Evolutionary conservation across 192 early-diverging fungal genomes (phyloP).

Genomic region (Rhizophagus clarus): DNA sequence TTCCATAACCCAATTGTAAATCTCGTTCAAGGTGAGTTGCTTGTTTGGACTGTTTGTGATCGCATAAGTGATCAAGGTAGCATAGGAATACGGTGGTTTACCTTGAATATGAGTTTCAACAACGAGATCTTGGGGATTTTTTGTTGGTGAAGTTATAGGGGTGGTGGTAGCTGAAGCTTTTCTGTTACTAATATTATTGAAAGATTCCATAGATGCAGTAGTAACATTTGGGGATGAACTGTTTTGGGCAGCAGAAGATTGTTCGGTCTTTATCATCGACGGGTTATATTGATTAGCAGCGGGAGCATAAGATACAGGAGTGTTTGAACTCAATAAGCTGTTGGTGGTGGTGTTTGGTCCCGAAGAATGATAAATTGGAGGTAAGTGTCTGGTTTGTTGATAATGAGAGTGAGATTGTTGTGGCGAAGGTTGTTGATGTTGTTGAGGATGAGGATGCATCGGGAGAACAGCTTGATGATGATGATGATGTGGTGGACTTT

Average conservation of each 20-base stretch:
- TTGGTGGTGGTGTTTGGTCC: neutral
- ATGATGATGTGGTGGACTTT: slow-evolving; percentile 7
- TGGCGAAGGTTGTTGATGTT: slow-evolving; percentile 5
- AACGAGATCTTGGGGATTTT: slow-evolving; percentile 33
- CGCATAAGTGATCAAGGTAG: slow-evolving; percentile 80
- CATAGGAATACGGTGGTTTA: slow-evolving; percentile 86
- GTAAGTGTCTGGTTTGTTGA: neutral
- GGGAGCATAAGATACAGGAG: neutral
- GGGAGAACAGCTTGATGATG: neutral
- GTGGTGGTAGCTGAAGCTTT: slow-evolving; percentile 5
- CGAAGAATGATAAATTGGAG: neutral
- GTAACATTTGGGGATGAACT: slow-evolving; percentile 8
- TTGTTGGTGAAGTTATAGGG: slow-evolving; percentile 23
- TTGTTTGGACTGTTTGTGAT: slow-evolving; percentile 67
- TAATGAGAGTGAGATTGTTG: slow-evolving; percentile 18
- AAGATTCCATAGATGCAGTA: neutral
- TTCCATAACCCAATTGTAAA: slow-evolving; percentile 81
- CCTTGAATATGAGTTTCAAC: slow-evolving; percentile 27
- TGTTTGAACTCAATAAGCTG: neutral
- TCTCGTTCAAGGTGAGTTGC: slow-evolving; percentile 80
- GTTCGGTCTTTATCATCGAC: neutral
- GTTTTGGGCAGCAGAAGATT: neutral
- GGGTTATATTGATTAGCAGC: neutral
- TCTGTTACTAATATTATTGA: neutral
- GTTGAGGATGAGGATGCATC: slow-evolving; percentile 9